Evolutionary conservation across 1,284 basidiomycete species (phyloP), one percentile per base, ranked within the genome.

Genomic region (Ustilago hordei): DNA sequence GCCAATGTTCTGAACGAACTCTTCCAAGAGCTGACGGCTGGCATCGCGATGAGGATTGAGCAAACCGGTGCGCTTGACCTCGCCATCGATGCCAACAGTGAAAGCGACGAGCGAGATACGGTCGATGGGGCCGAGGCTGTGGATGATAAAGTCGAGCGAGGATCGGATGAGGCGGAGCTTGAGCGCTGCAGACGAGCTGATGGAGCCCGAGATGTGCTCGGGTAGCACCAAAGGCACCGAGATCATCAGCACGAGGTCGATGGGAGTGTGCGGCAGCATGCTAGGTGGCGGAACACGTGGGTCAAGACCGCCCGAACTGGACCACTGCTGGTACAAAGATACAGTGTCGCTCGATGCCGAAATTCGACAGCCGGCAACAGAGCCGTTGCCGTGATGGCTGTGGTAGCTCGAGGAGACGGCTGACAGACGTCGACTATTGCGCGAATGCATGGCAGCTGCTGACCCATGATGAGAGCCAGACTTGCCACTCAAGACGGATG

Each of bases 241-340:
- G 47, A 98, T 88, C 64, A 98, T 93, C 60, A 98, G 89, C 81
- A 98, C 93, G 60, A 99, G 89, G 86, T 99, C 96, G 80, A 97
- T 88, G 0, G 95, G 90, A 0, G 95, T 92, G 85, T 98, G 95
- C 17, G 91, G 90, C 3, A 95, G 56, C 58, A 84, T 65, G 36
- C 64, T 72, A 5, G 83, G 83, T 11, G 78, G 79, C 2, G 81
- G 71, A n/a, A 78, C 58, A 28, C 78, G 65, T 4, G 82, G 84
- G 66, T 83, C 80, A 7, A 79, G 67, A 31, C 81, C 82, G 23
- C 81, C 82, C 4, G 81, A 84, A 32, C 75, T 73, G 3, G 80
- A 75, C 81, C 80, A 84, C 52, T 70, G 84, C 75, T 79, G 79
- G 47, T 82, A 66, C 12, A 43, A 48, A 19, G 76, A 72, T 28